Evolutionary conservation across 257 asterid genomes (phyloP).

Genomic region (Echites panduratus): DNA sequence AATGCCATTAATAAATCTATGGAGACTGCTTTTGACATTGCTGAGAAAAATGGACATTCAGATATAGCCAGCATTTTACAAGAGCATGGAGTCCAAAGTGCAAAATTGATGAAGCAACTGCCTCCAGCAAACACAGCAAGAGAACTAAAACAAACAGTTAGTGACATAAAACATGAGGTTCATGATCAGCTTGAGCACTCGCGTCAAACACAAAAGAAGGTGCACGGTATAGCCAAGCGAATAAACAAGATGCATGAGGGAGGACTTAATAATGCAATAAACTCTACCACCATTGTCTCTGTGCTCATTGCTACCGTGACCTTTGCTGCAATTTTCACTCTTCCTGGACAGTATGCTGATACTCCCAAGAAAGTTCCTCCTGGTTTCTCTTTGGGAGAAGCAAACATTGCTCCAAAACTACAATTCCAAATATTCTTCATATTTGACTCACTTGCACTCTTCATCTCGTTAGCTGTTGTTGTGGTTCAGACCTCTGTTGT

Average conservation of each 20-base stretch:
- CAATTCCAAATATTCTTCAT: slow-evolving; percentile 51
- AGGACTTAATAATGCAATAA: slow-evolving; percentile 75
- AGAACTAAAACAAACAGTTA: slow-evolving; percentile 64
- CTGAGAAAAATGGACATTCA: slow-evolving; percentile 45
- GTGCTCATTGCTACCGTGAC: slow-evolving; percentile 79
- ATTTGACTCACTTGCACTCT: slow-evolving; percentile 65
- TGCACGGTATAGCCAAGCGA: slow-evolving; percentile 53
- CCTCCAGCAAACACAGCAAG: slow-evolving; percentile 32
- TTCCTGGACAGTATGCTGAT: slow-evolving; percentile 61
- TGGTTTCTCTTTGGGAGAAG: slow-evolving; percentile 50
- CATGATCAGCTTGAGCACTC: slow-evolving; percentile 66
- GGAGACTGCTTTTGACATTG: slow-evolving; percentile 66
- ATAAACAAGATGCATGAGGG: slow-evolving; percentile 69
- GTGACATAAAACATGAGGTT: slow-evolving; percentile 73
- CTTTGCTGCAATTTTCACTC: slow-evolving; percentile 67
- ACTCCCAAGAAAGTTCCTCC: slow-evolving; percentile 20
- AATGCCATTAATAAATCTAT: slow-evolving; percentile 62
- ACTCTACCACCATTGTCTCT: slow-evolving; percentile 70
- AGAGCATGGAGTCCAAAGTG: slow-evolving; percentile 44
- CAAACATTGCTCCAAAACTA: slow-evolving; percentile 42
- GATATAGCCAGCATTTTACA: slow-evolving; percentile 39
- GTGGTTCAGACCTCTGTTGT: slow-evolving; percentile 74
- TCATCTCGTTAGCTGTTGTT: slow-evolving; percentile 77
- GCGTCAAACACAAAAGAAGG: slow-evolving; percentile 45
- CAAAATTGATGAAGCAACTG: slow-evolving; percentile 35